Percentiles rank a stretch among this genome's conserved stretches.
Evolutionary conservation across 441 rosid genomes (phyloP).

Genomic region (Erodium trifolium): DNA sequence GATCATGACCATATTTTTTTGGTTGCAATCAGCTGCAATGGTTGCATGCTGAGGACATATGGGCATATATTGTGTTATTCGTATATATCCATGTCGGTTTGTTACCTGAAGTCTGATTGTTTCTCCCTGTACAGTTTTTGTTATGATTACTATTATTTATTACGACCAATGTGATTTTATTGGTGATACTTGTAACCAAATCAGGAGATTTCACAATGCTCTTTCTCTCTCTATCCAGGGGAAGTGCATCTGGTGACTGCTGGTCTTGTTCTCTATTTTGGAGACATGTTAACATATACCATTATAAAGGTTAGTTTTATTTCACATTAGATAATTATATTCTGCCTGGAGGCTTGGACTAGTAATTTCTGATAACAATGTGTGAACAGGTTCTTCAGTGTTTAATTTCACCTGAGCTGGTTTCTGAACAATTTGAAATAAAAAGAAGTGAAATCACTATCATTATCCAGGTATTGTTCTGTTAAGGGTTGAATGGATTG

Average conservation of each 20-base stretch:
- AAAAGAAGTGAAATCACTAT: conserved; percentile 64
- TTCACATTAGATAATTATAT: conserved; percentile 17
- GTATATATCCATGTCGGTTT: not conserved
- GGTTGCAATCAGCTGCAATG: not conserved
- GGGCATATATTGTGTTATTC: not conserved
- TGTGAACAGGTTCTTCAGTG: conserved; percentile 44
- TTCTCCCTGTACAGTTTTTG: not conserved
- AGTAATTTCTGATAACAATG: conserved; percentile 19
- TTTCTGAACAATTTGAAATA: conserved; percentile 41
- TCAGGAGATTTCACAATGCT: not conserved
- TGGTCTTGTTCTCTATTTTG: conserved; percentile 83
- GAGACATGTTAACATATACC: conserved; percentile 76
- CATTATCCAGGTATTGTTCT: conserved; percentile 54
- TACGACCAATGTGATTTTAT: not conserved
- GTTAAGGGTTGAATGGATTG: conserved; percentile 15
- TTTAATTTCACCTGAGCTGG: conserved; percentile 34
- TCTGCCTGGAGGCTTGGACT: conserved; percentile 13
- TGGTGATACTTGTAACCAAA: not conserved
- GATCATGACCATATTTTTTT: not conserved
- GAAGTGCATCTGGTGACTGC: conserved; percentile 74
- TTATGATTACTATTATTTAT: not conserved
- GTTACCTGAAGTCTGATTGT: not conserved
- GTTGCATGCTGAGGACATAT: not conserved
- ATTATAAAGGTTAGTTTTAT: conserved; percentile 52
- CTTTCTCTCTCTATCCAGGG: conserved; percentile 38